Evolutionary conservation across 2,329 filamentous ascomycete species (phyloP).

Genomic region (Fusarium algeriense): DNA sequence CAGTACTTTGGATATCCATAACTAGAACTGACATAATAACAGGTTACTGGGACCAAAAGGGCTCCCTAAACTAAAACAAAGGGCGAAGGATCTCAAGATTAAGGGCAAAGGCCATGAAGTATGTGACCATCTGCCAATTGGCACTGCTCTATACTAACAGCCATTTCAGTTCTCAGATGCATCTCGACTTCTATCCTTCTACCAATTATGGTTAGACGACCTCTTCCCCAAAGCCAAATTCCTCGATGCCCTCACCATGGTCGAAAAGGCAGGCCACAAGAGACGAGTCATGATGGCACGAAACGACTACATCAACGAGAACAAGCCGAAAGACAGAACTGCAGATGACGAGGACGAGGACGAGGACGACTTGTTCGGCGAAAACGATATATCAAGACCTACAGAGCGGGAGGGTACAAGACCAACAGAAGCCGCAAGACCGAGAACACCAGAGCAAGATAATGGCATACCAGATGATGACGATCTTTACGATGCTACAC

Average conservation of each 20-base stretch:
- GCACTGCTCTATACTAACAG: background rate
- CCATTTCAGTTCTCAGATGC: slow-evolving; percentile 82
- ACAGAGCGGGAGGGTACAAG: slow-evolving; percentile 46
- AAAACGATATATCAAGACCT: slow-evolving; percentile 44
- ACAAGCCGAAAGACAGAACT: slow-evolving; percentile 63
- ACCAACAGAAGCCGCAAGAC: slow-evolving; percentile 52
- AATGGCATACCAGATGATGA: slow-evolving; percentile 56
- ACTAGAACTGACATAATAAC: background rate
- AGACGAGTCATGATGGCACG: slow-evolving; percentile 80
- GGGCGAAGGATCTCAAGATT: slow-evolving; percentile 78
- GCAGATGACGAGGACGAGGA: slow-evolving; percentile 48
- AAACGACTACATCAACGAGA: slow-evolving; percentile 86
- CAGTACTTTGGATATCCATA: background rate
- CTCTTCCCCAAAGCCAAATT: slow-evolving; percentile 96
- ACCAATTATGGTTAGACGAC: slow-evolving; percentile 97
- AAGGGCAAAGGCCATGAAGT: slow-evolving; percentile 97
- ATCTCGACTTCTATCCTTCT: slow-evolving; percentile 84
- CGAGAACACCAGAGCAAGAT: slow-evolving; percentile 45
- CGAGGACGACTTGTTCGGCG: slow-evolving; percentile 28
- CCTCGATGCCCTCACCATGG: slow-evolving; percentile 86
- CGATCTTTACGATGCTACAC: slow-evolving; percentile 69
- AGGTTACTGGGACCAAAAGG: slow-evolving; percentile 87
- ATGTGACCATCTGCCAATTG: slow-evolving; percentile 1
- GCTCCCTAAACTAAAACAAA: slow-evolving; percentile 82
- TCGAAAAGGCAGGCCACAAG: slow-evolving; percentile 93